These are phyloP conservation scores for Penicillium brasilianum DNA, from an alignment of 2,329 filamentous ascomycete genomes.

Conservation along the genomic window DNA sequence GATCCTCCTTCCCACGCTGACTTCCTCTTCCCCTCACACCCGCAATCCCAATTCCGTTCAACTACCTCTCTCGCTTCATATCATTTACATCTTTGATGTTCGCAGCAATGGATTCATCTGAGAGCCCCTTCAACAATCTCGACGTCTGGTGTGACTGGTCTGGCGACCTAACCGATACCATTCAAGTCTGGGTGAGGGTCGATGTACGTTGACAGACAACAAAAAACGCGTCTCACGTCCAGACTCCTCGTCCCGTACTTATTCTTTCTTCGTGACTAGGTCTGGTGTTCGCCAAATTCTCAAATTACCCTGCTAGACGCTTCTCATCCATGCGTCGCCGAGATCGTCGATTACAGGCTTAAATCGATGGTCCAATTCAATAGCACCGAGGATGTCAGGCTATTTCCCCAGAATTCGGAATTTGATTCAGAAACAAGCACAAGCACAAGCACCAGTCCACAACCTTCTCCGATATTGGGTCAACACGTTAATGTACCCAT, in stretches of 20 bases:
- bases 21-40: background rate
- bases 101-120: constrained; percentile 18
- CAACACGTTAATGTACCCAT: background rate
- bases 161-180: constrained; percentile 31
- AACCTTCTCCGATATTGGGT: background rate
- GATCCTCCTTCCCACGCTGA: background rate
- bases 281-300: constrained; percentile 31
- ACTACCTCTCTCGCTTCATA: background rate
- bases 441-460: too few relatives aligned
- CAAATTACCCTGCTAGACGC: constrained; percentile 31
- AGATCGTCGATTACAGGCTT: background rate
- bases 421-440: too few relatives aligned
- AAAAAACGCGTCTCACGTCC: background rate
- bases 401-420: background rate
- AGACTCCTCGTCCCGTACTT: background rate
- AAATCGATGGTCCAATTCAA: background rate
- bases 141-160: constrained; percentile 41
- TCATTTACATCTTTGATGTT: background rate
- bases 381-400: background rate
- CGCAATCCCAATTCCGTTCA: background rate
- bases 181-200: constrained; percentile 34
- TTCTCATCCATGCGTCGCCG: constrained; percentile 2
- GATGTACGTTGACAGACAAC: constrained; percentile 33
- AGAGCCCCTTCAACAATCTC: constrained; percentile 34
- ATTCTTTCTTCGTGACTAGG: constrained; percentile 24